These are phyloP conservation scores for Gossypium gossypioides DNA, from an alignment of 441 rosid genomes.

Conservation along the genomic window DNA sequence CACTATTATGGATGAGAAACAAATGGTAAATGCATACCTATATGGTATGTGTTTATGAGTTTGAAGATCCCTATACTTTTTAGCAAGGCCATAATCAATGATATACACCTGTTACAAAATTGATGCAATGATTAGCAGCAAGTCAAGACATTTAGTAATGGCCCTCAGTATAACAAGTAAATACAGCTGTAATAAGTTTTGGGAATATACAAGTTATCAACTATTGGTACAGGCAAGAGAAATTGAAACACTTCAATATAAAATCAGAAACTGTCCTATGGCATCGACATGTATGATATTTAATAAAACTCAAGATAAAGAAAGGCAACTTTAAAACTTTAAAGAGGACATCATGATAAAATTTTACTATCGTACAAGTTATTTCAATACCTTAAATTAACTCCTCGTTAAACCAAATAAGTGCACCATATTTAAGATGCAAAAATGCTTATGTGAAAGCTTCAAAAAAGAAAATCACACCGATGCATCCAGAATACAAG, in stretches of 20 bases:
- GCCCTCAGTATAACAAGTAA: background rate
- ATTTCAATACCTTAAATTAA: background rate
- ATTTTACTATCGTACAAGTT: background rate
- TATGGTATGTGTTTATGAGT: constrained; percentile 83
- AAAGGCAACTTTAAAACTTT: background rate
- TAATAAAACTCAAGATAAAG: background rate
- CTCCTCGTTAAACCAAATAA: background rate
- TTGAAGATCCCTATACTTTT: constrained; percentile 74
- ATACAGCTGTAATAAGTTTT: background rate
- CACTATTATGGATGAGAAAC: background rate
- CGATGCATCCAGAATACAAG: background rate
- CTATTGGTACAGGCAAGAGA: background rate
- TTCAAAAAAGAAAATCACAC: background rate
- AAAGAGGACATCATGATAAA: background rate
- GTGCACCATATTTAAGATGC: background rate
- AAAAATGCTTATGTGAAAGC: background rate
- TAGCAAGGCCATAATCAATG: constrained; percentile 77
- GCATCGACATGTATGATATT: background rate
- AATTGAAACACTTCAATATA: background rate
- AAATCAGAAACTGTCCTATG: background rate
- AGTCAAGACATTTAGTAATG: background rate
- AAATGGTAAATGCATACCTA: constrained; percentile 28
- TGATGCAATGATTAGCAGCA: constrained; percentile 7
- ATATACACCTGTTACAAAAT: constrained; percentile 47
- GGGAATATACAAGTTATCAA: background rate